phyloP scores from a whole-genome alignment of 805 yeast genomes.

The Groenewaldozyma salmanticensis region DNA sequence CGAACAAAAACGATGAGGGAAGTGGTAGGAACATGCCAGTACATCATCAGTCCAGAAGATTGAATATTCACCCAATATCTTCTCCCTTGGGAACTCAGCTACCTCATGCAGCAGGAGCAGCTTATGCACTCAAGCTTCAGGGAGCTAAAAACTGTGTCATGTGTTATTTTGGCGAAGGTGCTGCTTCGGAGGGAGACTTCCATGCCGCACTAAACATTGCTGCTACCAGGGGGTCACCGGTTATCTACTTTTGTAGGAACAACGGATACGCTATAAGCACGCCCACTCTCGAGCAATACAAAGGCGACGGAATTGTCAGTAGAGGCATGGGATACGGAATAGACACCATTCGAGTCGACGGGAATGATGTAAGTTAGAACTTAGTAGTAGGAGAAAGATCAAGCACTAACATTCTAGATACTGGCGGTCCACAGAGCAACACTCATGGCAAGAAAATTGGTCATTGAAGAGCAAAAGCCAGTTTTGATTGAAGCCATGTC shows the following conservation, averaged over 20 bases:
- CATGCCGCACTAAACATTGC: constrained; percentile 30
- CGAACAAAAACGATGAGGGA: constrained; percentile 23
- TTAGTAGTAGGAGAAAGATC: no score
- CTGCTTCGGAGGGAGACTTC: constrained; percentile 30
- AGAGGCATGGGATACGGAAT: constrained; percentile 29
- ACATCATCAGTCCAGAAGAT: constrained; percentile 21
- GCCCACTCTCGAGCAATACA: constrained; percentile 26
- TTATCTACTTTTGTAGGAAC: constrained; percentile 27
- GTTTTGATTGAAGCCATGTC: constrained; percentile 29
- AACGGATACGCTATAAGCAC: constrained; percentile 30
- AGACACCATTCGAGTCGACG: constrained; percentile 28
- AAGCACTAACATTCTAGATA: no score
- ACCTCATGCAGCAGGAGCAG: constrained; percentile 30
- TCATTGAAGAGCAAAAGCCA: constrained; percentile 20
- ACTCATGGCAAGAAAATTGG: constrained; percentile 19
- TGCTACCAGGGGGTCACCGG: constrained; percentile 27
- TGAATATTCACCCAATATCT: constrained; percentile 27
- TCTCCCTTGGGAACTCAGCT: constrained; percentile 28
- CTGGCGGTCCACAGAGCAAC: constrained; percentile 24
- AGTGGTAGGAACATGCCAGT: constrained; percentile 28
- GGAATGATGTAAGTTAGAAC: no score
- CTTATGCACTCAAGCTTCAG: constrained; percentile 25
- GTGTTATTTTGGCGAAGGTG: constrained; percentile 29
- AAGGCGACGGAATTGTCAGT: constrained; percentile 28
- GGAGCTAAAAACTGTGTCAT: constrained; percentile 21